phyloP scores from a whole-genome alignment of 163 green algal genomes.

The Chloromonas sp. region DNA sequence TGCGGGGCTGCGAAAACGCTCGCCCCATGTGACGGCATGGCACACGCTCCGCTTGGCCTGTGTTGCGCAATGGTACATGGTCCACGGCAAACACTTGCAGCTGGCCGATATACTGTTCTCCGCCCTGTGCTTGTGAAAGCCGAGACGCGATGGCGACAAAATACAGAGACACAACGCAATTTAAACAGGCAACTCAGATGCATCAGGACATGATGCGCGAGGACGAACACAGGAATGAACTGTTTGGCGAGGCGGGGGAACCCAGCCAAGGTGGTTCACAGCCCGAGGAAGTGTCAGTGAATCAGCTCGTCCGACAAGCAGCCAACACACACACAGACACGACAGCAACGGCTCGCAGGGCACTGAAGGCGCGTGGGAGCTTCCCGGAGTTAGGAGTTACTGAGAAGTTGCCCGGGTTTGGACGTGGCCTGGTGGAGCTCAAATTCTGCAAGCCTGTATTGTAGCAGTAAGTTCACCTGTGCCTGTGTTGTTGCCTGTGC shows the following conservation, averaged over 20 bases:
- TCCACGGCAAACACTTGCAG: no score
- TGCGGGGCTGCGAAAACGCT: no score
- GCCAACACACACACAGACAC: slow-evolving; percentile 53
- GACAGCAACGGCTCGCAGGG: slow-evolving; percentile 39
- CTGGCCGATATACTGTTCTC: no score
- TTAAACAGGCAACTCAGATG: no score
- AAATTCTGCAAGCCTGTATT: not conserved
- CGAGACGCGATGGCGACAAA: no score
- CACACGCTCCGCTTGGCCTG: no score
- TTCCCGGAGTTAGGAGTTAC: not conserved
- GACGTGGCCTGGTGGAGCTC: not conserved
- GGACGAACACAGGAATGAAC: not conserved
- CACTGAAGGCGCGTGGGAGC: slow-evolving; percentile 36
- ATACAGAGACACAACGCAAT: no score
- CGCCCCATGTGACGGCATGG: no score
- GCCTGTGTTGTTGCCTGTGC: not conserved
- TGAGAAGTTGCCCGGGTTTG: not conserved
- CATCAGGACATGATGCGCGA: not conserved
- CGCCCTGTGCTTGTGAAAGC: no score
- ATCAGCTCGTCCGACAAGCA: slow-evolving; percentile 52
- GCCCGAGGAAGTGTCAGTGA: slow-evolving; percentile 8
- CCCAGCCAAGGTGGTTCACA: not conserved
- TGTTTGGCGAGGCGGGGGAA: not conserved
- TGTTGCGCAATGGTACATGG: no score
- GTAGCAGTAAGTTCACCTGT: not conserved